Evolutionary conservation across 2,329 filamentous ascomycete species (phyloP), one percentile per base, ranked within the genome.

Genomic region (Diaporthe aspalathi): DNA sequence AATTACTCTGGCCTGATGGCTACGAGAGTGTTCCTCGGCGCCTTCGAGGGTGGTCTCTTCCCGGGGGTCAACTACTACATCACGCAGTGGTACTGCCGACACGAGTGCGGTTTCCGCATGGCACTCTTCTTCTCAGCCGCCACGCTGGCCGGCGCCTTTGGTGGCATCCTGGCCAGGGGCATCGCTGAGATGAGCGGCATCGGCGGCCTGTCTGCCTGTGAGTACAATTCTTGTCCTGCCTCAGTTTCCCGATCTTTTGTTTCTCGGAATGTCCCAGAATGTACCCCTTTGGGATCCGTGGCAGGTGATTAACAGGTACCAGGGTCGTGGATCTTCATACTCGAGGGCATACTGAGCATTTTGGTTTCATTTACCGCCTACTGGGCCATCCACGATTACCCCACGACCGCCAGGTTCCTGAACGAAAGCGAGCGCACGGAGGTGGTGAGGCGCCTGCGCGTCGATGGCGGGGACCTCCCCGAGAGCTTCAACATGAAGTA

Each of bases 241-340:
- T 9, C 35, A 12, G 35, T 8, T 38, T 2, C 35, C 5, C 35
- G 35, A 35, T 38, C 35, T 38, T n/a, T 38, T 38, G 35, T 38
- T 38, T 38, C 35, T 7, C 35, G 35, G 35, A 12, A 12, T 38
- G 35, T 38, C 12, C 35, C 35, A 38, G 35, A 38, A 38, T 38
- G 35, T 8, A 38, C 5, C 9, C 7, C 35, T 38, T 38, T 38
- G 2, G 11, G 35, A 7, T 12, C 35, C 35, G 35, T 38, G 12
- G 35, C 35, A 38, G 35, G 35, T 38, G 35, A 38, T 9, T 38
- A 38, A 38, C 35, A 38, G 35, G 35, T 38, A 38, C 35, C 2
- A 7, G 9, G 35, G 35, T 85, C 88, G 1, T 94, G 92, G 93
- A 94, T 95, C 66, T 95, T 95, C 79, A 92, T 94, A 71, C 82